Base-by-base conservation (phyloP, 1,284 basidiomycete genomes). In the Pseudomicrostroma phylloplanum region DNA sequence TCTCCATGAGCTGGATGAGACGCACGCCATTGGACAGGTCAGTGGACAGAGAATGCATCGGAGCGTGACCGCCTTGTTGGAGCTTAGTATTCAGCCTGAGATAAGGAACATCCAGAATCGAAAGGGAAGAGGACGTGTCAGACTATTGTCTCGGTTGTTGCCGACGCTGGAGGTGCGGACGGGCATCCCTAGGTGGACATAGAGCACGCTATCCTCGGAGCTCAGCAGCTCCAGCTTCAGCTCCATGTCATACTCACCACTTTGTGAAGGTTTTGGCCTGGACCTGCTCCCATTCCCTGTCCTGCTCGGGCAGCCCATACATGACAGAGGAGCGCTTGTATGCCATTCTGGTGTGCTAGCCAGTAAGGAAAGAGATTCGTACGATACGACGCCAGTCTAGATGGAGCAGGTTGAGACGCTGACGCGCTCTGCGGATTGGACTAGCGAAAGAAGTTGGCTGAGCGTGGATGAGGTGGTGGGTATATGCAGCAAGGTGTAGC, bases 21-120 rank as follows among this genome's bases (percentile, higher is more conserved):
- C 90, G 88, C 40, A 96, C 92, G 54, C 94, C 94, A 82, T 96
- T 92, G 4, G 89, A 91, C 57, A 98, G 86, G 82, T 97, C 94
- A 59, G 86, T 84, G 25, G 91, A 88, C 2, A 98, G 85, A 51
- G 91, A 92, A 13, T 83, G 84, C 91, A 98, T 96, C n/a, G 91
- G 86, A 21, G 89, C 87, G 71, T 94, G 86, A 66, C 88, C 88
- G 72, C 89, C 84, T 3, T 86, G 83, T 76, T 96, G 91, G 41
- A 98, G 85, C 79, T 94, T 94, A 7, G 92, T 92, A 77, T 98
- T 98, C 64, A 98, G 84, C 30, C 30, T 36, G 30, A n/a, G 3
- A 36, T 36, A 3, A 36, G 30, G 9, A 9, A 9, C 30, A 36
- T 36, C 30, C 3, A 36, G 30, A 36, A 36, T 36, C 30, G 30